A percentile compares a stretch with the other conserved stretches of the same genome.
phyloP scores from a whole-genome alignment of 306 rosid genomes.

The Trifolium repens region DNA sequence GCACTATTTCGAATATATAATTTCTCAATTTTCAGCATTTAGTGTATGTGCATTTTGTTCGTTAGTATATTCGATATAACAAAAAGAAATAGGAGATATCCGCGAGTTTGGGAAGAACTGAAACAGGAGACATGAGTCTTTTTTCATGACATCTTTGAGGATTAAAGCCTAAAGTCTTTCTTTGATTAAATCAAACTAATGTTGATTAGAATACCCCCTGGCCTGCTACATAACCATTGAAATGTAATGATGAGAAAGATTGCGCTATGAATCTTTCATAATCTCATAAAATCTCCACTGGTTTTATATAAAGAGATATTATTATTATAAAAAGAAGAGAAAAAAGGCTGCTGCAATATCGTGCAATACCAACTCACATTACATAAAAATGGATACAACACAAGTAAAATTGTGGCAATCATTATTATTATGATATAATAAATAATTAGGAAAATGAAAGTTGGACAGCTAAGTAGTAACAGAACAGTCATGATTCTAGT shows the following conservation, averaged over 20 bases:
- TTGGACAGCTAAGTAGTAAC: slow-evolving; percentile 74
- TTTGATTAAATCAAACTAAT: slow-evolving; percentile 34
- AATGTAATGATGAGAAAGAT: slow-evolving; percentile 65
- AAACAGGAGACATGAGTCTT: neutral
- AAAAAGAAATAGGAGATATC: neutral
- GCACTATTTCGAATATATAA: no score
- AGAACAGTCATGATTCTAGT: slow-evolving; percentile 72
- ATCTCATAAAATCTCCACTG: slow-evolving; percentile 63
- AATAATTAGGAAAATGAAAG: slow-evolving; percentile 45
- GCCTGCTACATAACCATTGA: slow-evolving; percentile 49
- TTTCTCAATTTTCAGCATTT: no score
- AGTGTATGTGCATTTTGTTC: neutral
- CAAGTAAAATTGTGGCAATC: slow-evolving; percentile 39
- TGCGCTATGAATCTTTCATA: slow-evolving; percentile 61
- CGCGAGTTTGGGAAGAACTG: neutral
- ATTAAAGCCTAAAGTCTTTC: slow-evolving; percentile 37
- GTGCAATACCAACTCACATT: slow-evolving; percentile 47
- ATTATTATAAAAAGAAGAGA: slow-evolving; percentile 38
- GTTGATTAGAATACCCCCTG: slow-evolving; percentile 39
- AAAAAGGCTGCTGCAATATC: slow-evolving; percentile 53
- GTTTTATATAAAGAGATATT: slow-evolving; percentile 34
- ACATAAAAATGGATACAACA: slow-evolving; percentile 33
- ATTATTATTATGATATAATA: slow-evolving; percentile 23
- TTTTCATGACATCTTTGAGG: slow-evolving; percentile 30
- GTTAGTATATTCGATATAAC: no score